Percentiles rank a stretch among this genome's conserved stretches.
Conservation (phyloP, 2,329 filamentous ascomycete species). For the Rhinocladiella similis region DNA sequence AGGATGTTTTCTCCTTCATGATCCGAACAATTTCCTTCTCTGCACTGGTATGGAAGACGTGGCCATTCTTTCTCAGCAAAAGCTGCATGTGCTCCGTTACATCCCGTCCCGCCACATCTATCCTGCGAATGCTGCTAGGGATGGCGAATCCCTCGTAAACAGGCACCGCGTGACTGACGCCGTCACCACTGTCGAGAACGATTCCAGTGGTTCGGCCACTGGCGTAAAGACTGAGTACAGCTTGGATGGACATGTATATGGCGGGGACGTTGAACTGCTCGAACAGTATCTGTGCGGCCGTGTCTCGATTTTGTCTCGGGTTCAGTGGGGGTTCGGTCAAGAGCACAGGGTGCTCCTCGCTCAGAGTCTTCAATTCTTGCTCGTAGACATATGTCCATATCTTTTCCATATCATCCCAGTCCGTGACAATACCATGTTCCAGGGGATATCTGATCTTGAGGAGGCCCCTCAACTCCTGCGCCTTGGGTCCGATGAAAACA, state of each 20-base stretch:
- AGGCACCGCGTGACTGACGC: constrained; percentile 93
- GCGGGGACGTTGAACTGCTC: constrained; percentile 98
- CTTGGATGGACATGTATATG: constrained; percentile 94
- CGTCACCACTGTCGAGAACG: constrained; percentile 91
- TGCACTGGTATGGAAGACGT: constrained; percentile 94
- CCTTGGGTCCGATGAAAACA: constrained; percentile 91
- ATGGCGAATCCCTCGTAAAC: constrained; percentile 98
- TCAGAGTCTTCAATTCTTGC: constrained; percentile 92
- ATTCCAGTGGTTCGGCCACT: constrained; percentile 95
- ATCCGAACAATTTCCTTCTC: constrained; percentile 98
- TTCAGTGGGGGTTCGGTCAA: constrained; percentile 95
- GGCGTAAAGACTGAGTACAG: constrained; percentile 91
- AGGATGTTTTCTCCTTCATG: constrained; percentile 94
- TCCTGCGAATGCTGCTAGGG: constrained; percentile 88
- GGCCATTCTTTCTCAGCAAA: constrained; percentile 85
- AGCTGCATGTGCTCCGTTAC: constrained; percentile 95
- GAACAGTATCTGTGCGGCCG: constrained; percentile 94
- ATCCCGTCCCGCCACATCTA: constrained; percentile 93
- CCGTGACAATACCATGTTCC: constrained; percentile 96
- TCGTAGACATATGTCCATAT: constrained; percentile 99
- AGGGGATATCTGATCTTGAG: constrained; percentile 95
- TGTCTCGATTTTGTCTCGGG: constrained; percentile 92
- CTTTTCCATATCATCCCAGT: constrained; percentile 99
- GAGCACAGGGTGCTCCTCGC: constrained; percentile 97
- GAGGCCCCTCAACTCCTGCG: constrained; percentile 84